These are phyloP conservation scores for Eragrostis nindensis DNA, from an alignment of 176 grass and related monocot genomes.

Conservation along the genomic window DNA sequence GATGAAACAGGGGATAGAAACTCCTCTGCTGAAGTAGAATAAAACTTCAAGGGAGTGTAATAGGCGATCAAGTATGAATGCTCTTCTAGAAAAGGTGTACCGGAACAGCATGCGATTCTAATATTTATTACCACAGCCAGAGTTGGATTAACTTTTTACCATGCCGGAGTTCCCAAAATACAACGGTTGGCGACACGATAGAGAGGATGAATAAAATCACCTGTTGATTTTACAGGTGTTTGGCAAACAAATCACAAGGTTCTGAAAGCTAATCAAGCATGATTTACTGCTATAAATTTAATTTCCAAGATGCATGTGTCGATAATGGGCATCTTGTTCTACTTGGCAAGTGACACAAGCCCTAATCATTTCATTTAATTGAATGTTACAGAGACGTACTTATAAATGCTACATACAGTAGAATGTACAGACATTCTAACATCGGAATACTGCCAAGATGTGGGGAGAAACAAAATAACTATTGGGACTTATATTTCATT, in stretches of 20 bases:
- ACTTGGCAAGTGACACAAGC: not conserved
- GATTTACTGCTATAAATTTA: not conserved
- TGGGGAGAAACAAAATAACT: not conserved
- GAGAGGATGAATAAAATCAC: too few species aligned
- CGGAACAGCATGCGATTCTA: slow-evolving; percentile 18
- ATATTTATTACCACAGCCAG: not conserved
- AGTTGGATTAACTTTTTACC: not conserved
- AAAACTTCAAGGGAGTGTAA: not conserved
- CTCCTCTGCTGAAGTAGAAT: too few species aligned
- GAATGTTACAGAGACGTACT: not conserved
- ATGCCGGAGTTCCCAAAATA: not conserved
- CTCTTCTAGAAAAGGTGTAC: not conserved
- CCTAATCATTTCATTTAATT: not conserved
- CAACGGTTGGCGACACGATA: too few species aligned
- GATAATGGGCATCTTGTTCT: not conserved
- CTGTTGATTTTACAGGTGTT: not conserved
- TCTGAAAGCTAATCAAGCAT: not conserved
- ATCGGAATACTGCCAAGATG: not conserved
- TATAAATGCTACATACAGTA: not conserved
- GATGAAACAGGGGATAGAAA: not conserved
- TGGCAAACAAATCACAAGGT: not conserved
- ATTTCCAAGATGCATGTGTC: not conserved
- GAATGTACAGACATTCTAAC: not conserved
- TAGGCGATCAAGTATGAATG: not conserved
- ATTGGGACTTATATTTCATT: not conserved